Evolutionary conservation across 306 rosid species (phyloP), one percentile per base, ranked within the genome.

Genomic region (Lathyrus oleraceus): DNA sequence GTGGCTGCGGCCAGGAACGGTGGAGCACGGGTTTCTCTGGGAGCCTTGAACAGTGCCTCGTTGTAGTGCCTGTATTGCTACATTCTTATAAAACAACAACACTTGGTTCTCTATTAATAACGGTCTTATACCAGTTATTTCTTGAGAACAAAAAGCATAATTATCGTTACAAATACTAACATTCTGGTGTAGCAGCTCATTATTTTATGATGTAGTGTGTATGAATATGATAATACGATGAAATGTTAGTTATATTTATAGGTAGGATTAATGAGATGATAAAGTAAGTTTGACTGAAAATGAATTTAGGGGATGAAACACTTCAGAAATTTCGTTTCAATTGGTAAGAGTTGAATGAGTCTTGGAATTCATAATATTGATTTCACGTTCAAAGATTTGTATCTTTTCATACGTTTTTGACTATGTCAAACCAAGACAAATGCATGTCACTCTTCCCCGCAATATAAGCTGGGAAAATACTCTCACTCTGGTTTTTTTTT

Each of bases 291-390:
- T 52, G 57, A 59, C 73, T 61, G 21, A 43, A 66, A 71, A 1
- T 13, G 32, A 69, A 67, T 12, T 23, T 60, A 3, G 2, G 17
- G 45, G 77, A 58, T 19, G 1, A 52, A 61, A 23, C 20, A 53
- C 23, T 1, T n/a, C 0, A 6, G 75, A 65, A 80, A 38, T 70
- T 75, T 75, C 78, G 57, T 57, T 65, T 61, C 16, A 30, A 36
- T 30, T 56, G 9, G 10, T 56, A 15, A 1, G 9, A 61, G 74
- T 80, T 75, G 84, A 80, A 80, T 20, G 40, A 75, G 84, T 80
- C 81, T 16, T 57, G 28, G n/a, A 20, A 28, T 6, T 72, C 9
- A 25, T 38, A 39, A 65, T 57, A 25, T 39, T 72, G 27, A 38
- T 57, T 74, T 74, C 67, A 59, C 21, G 52, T 70, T 69, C 69